Evolutionary conservation across 1,284 basidiomycete species (phyloP).

Genomic region (Vanrija pseudolonga): DNA sequence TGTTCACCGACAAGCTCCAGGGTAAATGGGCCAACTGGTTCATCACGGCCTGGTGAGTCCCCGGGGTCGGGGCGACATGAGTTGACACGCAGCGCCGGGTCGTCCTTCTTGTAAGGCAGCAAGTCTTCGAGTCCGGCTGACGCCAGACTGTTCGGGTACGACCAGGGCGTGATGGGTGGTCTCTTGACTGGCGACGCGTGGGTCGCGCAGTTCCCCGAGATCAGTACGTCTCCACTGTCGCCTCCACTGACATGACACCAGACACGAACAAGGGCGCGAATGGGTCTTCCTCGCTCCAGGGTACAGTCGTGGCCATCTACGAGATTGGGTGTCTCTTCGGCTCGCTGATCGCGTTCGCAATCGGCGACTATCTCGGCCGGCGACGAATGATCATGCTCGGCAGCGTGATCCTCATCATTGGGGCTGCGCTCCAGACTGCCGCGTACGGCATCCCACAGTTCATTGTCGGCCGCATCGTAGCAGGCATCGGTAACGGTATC

Average conservation of each 20-base stretch:
- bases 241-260: not conserved
- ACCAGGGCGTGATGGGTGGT: slow-evolving; percentile 50
- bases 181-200: slow-evolving; percentile 33
- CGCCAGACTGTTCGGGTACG: slow-evolving; percentile 38
- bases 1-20: no score
- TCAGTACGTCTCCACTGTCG: slow-evolving; percentile 5
- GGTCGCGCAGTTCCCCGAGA: slow-evolving; percentile 16
- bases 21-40: no score
- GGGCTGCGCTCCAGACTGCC: slow-evolving; percentile 44
- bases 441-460: slow-evolving; percentile 42
- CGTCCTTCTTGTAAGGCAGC: not conserved
- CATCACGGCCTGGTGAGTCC: not conserved
- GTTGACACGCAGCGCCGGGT: not conserved
- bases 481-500: slow-evolving; percentile 49
- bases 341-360: not conserved
- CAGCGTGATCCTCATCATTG: slow-evolving; percentile 39
- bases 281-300: slow-evolving; percentile 29
- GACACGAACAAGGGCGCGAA: slow-evolving; percentile 12
- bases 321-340: slow-evolving; percentile 5
- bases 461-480: slow-evolving; percentile 49
- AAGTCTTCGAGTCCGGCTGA: no score
- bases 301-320: slow-evolving; percentile 26
- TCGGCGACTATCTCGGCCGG: slow-evolving; percentile 3
- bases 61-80: not conserved
- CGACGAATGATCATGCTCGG: slow-evolving; percentile 20